phyloP scores from a whole-genome alignment of 257 asterid species.

The Przewalskia tangutica region DNA sequence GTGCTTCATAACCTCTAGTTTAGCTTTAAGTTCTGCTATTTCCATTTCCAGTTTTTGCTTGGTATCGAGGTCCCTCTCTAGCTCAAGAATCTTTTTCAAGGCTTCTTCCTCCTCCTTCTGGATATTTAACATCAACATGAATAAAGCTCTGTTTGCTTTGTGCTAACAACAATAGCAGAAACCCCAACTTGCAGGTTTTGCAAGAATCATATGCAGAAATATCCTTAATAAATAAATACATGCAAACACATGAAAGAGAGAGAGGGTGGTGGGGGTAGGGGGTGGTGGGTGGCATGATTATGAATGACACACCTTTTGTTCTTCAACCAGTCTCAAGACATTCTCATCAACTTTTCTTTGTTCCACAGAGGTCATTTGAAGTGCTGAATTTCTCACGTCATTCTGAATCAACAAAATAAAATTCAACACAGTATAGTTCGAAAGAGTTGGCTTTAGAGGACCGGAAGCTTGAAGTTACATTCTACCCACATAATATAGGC shows the following conservation, averaged over 20 bases:
- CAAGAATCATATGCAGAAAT: not conserved
- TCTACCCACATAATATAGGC: not conserved
- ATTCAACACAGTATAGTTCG: not conserved
- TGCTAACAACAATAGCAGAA: not conserved
- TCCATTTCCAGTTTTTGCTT: conserved; percentile 27
- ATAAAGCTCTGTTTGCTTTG: not conserved
- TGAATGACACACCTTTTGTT: conserved; percentile 48
- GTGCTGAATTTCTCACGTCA: conserved; percentile 55
- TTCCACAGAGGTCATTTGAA: conserved; percentile 74
- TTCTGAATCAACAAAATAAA: conserved; percentile 31
- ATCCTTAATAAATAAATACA: conserved; percentile 7
- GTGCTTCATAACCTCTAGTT: conserved; percentile 34
- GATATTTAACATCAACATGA: conserved; percentile 11
- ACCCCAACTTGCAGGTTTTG: not conserved
- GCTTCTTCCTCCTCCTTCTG: conserved; percentile 44
- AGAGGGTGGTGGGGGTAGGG: not conserved
- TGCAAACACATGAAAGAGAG: not conserved
- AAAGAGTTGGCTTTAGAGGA: not conserved
- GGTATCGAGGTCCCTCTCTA: conserved; percentile 27
- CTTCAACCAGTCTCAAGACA: conserved; percentile 75
- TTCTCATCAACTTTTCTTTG: conserved; percentile 68
- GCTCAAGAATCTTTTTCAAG: conserved; percentile 18
- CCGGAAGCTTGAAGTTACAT: not conserved
- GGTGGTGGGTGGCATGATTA: not conserved
- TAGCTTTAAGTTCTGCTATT: conserved; percentile 30